Evolutionary conservation across 2,329 filamentous ascomycete genomes (phyloP).

Genomic region (Fusarium sp.): DNA sequence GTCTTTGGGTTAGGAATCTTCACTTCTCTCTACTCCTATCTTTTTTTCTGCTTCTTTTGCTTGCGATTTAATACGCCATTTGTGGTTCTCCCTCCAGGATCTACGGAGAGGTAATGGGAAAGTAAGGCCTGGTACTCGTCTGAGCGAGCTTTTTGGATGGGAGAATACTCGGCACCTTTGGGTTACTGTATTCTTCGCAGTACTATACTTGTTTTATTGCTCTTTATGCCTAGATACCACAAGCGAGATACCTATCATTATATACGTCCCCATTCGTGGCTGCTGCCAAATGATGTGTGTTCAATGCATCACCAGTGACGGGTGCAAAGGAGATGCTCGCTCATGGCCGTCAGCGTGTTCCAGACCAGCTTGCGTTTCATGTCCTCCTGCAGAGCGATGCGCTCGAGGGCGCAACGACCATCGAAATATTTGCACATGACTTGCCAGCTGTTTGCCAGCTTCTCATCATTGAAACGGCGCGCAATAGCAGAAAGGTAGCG

Average conservation of each 20-base stretch:
- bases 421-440: constrained; percentile 88
- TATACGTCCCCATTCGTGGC: constrained; percentile 26
- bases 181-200: constrained; percentile 45
- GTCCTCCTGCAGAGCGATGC: constrained; percentile 86
- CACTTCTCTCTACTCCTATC: constrained; percentile 24
- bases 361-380: constrained; percentile 88
- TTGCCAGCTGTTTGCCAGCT: constrained; percentile 76
- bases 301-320: constrained; percentile 72
- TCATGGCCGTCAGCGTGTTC: constrained; percentile 72
- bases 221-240: constrained; percentile 45
- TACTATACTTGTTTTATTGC: constrained; percentile 45
- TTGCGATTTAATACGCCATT: constrained; percentile 24
- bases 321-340: constrained; percentile 75
- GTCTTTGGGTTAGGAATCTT: constrained; percentile 29
- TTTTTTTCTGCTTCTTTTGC: constrained; percentile 24
- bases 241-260: constrained; percentile 40
- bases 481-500: constrained; percentile 75
- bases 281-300: background rate
- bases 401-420: constrained; percentile 85
- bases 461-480: constrained; percentile 65
- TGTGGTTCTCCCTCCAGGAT: constrained; percentile 11
- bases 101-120: constrained; percentile 21
- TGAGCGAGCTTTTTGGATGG: constrained; percentile 23
- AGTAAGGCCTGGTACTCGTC: constrained; percentile 14
- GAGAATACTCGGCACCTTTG: constrained; percentile 25